These are phyloP conservation scores for Alternaria brassicicola DNA, from an alignment of 2,329 filamentous ascomycete species.

Conservation along the genomic window DNA sequence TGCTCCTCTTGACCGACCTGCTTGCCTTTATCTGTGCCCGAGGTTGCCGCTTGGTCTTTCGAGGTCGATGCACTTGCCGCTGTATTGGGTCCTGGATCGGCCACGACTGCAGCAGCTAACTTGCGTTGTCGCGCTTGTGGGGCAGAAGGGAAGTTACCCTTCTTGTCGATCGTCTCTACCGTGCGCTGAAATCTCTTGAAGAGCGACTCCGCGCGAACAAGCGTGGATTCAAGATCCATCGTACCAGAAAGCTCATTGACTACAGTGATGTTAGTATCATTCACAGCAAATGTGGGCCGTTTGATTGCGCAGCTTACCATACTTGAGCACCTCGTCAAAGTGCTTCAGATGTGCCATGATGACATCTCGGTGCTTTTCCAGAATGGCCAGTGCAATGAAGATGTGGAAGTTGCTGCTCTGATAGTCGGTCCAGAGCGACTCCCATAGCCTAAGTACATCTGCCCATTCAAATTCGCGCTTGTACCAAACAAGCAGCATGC, in stretches of 20 bases:
- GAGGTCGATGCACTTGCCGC: slow-evolving; percentile 22
- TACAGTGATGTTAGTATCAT: slow-evolving; percentile 45
- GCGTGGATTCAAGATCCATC: slow-evolving; percentile 85
- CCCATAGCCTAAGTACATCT: slow-evolving; percentile 88
- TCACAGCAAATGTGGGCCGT: background rate
- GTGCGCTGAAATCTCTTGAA: slow-evolving; percentile 87
- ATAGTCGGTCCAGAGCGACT: slow-evolving; percentile 92
- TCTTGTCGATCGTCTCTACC: slow-evolving; percentile 91
- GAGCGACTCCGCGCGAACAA: slow-evolving; percentile 85
- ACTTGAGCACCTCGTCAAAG: slow-evolving; percentile 98
- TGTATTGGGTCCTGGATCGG: slow-evolving; percentile 30
- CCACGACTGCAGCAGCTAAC: slow-evolving; percentile 44
- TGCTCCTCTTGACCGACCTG: slow-evolving; percentile 37
- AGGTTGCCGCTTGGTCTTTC: slow-evolving; percentile 30
- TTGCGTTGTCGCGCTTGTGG: slow-evolving; percentile 58
- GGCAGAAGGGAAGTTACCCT: slow-evolving; percentile 75
- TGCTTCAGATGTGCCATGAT: slow-evolving; percentile 94
- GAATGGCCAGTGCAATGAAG: slow-evolving; percentile 89
- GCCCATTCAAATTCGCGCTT: slow-evolving; percentile 95
- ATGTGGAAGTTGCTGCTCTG: slow-evolving; percentile 89
- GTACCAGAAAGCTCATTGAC: slow-evolving; percentile 94
- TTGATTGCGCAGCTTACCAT: slow-evolving; percentile 64
- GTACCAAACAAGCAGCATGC: slow-evolving; percentile 98
- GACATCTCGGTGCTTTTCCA: slow-evolving; percentile 94
- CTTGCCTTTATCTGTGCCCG: slow-evolving; percentile 43